Evolutionary conservation across 2,329 filamentous ascomycete species (phyloP), one percentile per base, ranked within the genome.

Genomic region (Aotearoamyces nothofagi): DNA sequence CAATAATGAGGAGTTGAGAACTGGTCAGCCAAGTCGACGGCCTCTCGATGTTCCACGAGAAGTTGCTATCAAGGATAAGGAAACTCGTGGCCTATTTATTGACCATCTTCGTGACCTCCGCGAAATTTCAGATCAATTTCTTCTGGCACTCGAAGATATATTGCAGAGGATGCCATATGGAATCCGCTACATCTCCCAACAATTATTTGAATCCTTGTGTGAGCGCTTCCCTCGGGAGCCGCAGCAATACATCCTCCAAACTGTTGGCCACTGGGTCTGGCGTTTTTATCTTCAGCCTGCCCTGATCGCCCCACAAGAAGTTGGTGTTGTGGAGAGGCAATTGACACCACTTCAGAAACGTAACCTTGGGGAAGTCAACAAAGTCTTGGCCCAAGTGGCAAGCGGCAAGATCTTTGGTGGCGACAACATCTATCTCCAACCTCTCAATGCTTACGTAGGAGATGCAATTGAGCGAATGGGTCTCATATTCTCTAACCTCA

Each of bases 1-100:
- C 56, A 96, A 92, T 57, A 93, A 98, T 44, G 87, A 96, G 53
- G 90, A 98, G 55, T 70, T 98, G 14, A 76, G 83, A 11, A 98
- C 90, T 0, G 90, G 90, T 4, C 72, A 74, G 39, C 73, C 82
- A 12, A 93, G 86, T 50, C 69, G 69, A 27, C 69, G 90, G 37
- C 79, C 75, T 17, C 71, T 82, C 9, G 84, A 94, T 41, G 77
- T 98, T 17, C 78, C 83, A 1, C 72, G 86, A 37, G 90, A 98
- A 50, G 66, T 92, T 41, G 90, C 90, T n/a, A 94, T 98, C 50
- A 78, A 86, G 41, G 90, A 98, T 46, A 78, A 78, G 1, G 90
- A 98, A 53, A 96, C 90, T 1, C 72, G 87, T 43, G 75, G 79
- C 35, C 75, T 86, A 15, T 98, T 98, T 51, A 92, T 98, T 33